Evolutionary conservation across 306 rosid genomes (phyloP).

Genomic region (Vigna trinervia): DNA sequence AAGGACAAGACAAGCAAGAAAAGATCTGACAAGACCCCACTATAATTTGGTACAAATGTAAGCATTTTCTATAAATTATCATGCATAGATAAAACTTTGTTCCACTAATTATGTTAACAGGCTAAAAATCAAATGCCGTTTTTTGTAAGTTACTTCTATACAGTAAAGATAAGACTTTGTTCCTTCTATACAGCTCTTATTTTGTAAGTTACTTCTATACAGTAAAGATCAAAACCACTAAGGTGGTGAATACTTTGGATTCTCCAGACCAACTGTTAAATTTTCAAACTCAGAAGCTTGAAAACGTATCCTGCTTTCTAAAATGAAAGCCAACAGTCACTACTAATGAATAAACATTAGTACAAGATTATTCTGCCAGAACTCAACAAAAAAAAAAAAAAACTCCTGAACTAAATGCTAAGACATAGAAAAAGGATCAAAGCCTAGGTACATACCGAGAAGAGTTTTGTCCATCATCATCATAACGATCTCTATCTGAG

Average conservation of each 20-base stretch:
- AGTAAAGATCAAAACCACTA: conserved; percentile 22
- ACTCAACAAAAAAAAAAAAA: not conserved
- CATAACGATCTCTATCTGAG: conserved; percentile 77
- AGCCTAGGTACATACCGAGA: conserved; percentile 67
- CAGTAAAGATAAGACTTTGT: too few species aligned
- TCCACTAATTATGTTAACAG: conserved; percentile 5
- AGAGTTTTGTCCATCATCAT: conserved; percentile 88
- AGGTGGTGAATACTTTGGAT: conserved; percentile 17
- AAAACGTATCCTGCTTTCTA: conserved; percentile 6
- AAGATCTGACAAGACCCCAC: conserved; percentile 1
- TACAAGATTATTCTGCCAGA: conserved; percentile 9
- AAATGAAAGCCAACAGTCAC: conserved; percentile 10
- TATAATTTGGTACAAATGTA: conserved; percentile 15
- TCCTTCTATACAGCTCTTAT: not conserved
- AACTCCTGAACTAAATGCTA: conserved; percentile 21
- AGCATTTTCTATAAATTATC: conserved; percentile 5
- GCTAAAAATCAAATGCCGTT: conserved; percentile 10
- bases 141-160: not conserved
- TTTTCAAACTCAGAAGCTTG: conserved; percentile 33
- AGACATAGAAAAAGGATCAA: not conserved
- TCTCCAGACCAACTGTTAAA: conserved; percentile 10
- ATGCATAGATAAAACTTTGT: conserved; percentile 9
- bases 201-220: conserved; percentile 2
- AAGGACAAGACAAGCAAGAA: conserved; percentile 17
- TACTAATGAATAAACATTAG: conserved; percentile 12